Base-by-base conservation (phyloP, 129 eudicot genomes). In the Smallanthus sonchifolius region DNA sequence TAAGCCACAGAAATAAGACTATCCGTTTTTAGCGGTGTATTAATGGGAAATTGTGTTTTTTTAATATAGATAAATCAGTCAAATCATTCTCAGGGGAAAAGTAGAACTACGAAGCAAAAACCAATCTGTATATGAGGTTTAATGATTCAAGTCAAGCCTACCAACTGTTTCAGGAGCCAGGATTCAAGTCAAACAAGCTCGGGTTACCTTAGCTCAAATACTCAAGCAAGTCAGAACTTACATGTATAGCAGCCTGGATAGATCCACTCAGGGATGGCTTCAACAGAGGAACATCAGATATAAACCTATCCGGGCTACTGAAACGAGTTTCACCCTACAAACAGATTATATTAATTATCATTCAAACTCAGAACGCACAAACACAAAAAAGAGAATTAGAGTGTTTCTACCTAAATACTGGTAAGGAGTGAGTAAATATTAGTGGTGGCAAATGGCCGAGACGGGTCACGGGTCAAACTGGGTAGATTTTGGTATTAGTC, bases 251-350 rank as follows among this genome's bases (percentile, higher is more conserved):
- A 74, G 80, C 74, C 78, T 65, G 87, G 68, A 77, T 75, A 70
- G 91, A 76, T 85, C 78, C 83, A 59, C 83, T 78, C 54, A 73
- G 45, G 36, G 85, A 64, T 45, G 84, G 75, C 84, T 80, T 85
- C 75, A 86, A 55, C 45, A 30, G 75, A 80, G 85, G 60, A 34
- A 63, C 70, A 79, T 82, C 90, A 42, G 86, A 64, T 70, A 70
- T 34, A 24, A 89, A 85, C 74, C 83, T 77, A 64, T 74, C 82
- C 51, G 57, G 84, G 74, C 84, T 81, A 79, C 77, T 54, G 54
- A 77, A 75, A 65, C 73, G 82, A 76, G 72, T 81, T 62, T 57
- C 78, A 77, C 85, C 80, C 90, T 82, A 77, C 84, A 81, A 66
- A 76, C 2, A 67, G 36, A 70, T 70, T 30, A 74, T 32, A 37